Evolutionary conservation across 1,284 basidiomycete genomes (phyloP).

Genomic region (Inonotus obliquus): DNA sequence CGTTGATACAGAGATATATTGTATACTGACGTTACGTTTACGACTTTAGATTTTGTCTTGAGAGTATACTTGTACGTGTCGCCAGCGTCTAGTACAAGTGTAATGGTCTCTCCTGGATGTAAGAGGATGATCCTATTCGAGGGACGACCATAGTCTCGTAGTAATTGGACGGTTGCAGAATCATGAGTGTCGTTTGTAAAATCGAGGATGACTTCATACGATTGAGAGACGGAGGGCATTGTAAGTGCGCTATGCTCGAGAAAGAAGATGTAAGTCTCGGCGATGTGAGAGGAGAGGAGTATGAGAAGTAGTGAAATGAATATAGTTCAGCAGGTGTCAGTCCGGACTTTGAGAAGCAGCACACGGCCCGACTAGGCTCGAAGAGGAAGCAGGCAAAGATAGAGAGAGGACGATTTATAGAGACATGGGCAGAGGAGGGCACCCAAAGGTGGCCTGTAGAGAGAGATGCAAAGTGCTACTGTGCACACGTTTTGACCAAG

Average conservation of each 20-base stretch:
- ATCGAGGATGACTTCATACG: constrained; percentile 61
- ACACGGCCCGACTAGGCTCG: constrained; percentile 17
- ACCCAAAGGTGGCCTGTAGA: not conserved
- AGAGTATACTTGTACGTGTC: constrained; percentile 63
- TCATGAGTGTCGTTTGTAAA: constrained; percentile 66
- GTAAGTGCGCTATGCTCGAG: not conserved
- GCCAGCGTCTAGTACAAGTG: constrained; percentile 63
- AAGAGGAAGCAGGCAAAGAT: constrained; percentile 1
- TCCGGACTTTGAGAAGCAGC: constrained; percentile 8
- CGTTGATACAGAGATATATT: constrained; percentile 2
- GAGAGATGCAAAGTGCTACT: not conserved
- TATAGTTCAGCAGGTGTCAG: constrained; percentile 8
- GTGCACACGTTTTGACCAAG: constrained; percentile 5
- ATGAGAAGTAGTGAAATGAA: constrained; percentile 14
- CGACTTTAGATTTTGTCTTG: constrained; percentile 59
- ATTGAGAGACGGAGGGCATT: constrained; percentile 47
- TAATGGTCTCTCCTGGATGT: constrained; percentile 57
- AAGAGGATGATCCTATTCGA: constrained; percentile 52
- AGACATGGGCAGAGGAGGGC: constrained; percentile 3
- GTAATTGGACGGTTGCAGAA: constrained; percentile 57
- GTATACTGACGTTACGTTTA: constrained; percentile 58
- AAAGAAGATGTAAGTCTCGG: constrained; percentile 4
- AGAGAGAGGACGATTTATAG: constrained; percentile 11
- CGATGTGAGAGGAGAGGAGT: constrained; percentile 17
- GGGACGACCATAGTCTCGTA: constrained; percentile 57